Percentiles rank a stretch among this genome's conserved stretches.
Conservation (phyloP, 441 rosid species). For the Corymbia citriodora region DNA sequence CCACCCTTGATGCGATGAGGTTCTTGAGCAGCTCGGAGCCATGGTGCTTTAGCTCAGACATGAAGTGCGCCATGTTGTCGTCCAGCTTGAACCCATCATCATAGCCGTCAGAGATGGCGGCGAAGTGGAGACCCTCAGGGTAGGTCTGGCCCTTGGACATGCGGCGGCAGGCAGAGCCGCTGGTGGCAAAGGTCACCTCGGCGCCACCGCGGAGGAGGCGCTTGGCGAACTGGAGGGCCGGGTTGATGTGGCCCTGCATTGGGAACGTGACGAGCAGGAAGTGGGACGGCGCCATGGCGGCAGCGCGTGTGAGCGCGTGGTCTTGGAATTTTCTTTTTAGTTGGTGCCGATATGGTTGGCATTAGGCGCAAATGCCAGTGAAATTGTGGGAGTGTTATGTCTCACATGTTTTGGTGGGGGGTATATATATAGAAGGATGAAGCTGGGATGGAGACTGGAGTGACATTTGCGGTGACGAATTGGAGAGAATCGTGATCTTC, state of each 20-base stretch:
- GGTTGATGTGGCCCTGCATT: background rate
- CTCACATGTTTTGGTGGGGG: background rate
- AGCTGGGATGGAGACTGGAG: no score
- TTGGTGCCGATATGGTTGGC: background rate
- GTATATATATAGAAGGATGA: no score
- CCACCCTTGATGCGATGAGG: background rate
- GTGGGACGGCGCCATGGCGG: background rate
- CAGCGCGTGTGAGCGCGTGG: background rate
- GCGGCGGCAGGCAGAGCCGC: background rate
- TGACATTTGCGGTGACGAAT: no score
- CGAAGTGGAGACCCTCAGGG: background rate
- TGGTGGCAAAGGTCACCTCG: background rate
- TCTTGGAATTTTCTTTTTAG: background rate
- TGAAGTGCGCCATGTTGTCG: background rate
- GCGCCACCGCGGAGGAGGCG: background rate
- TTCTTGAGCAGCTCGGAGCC: background rate
- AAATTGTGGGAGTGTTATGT: background rate
- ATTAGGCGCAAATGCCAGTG: background rate
- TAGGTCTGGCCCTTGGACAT: background rate
- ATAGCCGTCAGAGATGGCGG: background rate
- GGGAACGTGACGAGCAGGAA: background rate
- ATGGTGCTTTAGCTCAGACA: background rate
- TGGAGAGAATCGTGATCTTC: no score
- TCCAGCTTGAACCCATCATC: background rate
- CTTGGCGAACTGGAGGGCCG: background rate